Conservation (phyloP, 2,329 filamentous ascomycete genomes). For the Ilyonectria mors-panacis region DNA sequence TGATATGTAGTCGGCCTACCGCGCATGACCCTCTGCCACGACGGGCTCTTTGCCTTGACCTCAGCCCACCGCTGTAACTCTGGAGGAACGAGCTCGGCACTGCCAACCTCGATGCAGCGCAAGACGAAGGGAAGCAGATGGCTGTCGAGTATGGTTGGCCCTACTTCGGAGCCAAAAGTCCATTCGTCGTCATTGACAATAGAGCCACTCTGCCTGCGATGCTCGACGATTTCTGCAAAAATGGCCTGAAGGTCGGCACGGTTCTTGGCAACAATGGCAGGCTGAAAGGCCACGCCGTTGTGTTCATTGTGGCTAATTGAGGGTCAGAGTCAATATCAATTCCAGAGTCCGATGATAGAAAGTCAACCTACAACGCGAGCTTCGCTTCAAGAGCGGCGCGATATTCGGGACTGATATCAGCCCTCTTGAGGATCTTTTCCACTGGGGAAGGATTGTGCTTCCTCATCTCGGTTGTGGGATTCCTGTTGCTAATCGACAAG, state of each 20-base stretch:
- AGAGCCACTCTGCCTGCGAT: slow-evolving; percentile 23
- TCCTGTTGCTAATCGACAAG: slow-evolving; percentile 27
- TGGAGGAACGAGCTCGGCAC: slow-evolving; percentile 23
- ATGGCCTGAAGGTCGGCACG: slow-evolving; percentile 14
- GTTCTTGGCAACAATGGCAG: slow-evolving; percentile 23
- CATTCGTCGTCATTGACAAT: slow-evolving; percentile 12
- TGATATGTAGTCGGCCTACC: slow-evolving; percentile 28
- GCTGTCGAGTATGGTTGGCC: slow-evolving; percentile 33
- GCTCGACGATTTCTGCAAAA: slow-evolving; percentile 18
- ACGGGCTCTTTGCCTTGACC: slow-evolving; percentile 18
- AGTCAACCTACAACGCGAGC: slow-evolving; percentile 20
- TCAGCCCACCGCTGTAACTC: slow-evolving; percentile 30
- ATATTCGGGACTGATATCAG: slow-evolving; percentile 26
- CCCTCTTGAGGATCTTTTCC: slow-evolving; percentile 19
- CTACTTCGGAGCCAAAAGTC: slow-evolving; percentile 26
- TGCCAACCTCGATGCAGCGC: slow-evolving; percentile 31
- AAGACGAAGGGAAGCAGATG: slow-evolving; percentile 31
- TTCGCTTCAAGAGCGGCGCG: slow-evolving; percentile 20
- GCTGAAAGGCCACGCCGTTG: slow-evolving; percentile 28
- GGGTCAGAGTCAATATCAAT: background rate
- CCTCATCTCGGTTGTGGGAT: slow-evolving; percentile 25
- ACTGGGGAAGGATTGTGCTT: slow-evolving; percentile 27
- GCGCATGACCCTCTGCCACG: slow-evolving; percentile 32
- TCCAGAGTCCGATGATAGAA: background rate
- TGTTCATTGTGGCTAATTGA: slow-evolving; percentile 22